Evolutionary conservation across 768 basidiomycete genomes (phyloP).

Genomic region (Gymnopilus junonius): DNA sequence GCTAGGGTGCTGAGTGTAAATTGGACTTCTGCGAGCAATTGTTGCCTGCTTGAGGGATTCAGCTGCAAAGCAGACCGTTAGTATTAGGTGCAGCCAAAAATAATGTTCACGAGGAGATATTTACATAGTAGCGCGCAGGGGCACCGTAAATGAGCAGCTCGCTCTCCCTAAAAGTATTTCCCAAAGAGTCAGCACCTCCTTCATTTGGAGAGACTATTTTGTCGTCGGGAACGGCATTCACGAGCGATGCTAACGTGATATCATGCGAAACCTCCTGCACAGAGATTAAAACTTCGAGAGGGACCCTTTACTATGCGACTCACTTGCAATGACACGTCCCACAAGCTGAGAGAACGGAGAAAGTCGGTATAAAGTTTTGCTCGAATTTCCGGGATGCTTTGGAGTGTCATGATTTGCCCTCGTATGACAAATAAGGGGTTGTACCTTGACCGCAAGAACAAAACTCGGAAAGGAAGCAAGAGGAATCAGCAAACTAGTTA

Average conservation of each 20-base stretch:
- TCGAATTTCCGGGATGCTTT: neutral
- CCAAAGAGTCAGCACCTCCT: neutral
- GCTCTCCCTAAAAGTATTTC: neutral
- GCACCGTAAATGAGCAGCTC: conserved; percentile 18
- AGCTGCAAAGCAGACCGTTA: conserved; percentile 10
- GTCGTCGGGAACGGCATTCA: neutral
- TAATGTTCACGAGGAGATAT: neutral
- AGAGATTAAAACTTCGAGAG: neutral
- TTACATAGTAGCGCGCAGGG: conserved; percentile 20
- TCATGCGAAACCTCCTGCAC: conserved; percentile 14
- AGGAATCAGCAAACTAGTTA: neutral
- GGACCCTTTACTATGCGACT: neutral
- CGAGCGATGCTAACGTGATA: conserved; percentile 11
- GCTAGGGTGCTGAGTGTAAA: conserved; percentile 20
- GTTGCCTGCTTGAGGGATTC: conserved; percentile 10
- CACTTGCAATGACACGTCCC: conserved; percentile 16
- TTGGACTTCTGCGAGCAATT: conserved; percentile 25
- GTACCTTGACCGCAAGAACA: too few relatives aligned
- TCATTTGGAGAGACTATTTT: neutral
- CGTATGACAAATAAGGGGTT: too few relatives aligned
- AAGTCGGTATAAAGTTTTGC: conserved; percentile 11
- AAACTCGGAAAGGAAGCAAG: neutral
- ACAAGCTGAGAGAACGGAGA: conserved; percentile 7
- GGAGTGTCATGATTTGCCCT: neutral
- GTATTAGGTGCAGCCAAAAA: neutral